Evolutionary conservation across 2,329 filamentous ascomycete genomes (phyloP), one percentile per base, ranked within the genome.

Genomic region (Lomentospora prolificans): DNA sequence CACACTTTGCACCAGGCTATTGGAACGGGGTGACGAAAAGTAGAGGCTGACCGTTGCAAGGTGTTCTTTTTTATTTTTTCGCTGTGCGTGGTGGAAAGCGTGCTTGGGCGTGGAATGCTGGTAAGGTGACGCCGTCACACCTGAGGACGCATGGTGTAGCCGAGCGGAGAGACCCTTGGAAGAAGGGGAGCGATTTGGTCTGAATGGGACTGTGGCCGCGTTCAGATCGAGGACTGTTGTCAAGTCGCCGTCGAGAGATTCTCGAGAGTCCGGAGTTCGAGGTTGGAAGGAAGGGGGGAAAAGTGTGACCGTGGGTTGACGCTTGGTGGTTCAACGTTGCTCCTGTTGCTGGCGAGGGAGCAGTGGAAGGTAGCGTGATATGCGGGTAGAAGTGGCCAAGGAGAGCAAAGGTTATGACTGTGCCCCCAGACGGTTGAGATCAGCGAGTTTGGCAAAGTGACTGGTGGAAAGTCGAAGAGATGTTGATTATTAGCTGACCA

Each of bases 401-500:
- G 22, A 19, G 22, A 14, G 17, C 30, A 12, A 12, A 33, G 30
- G 30, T 33, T 6, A 33, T 12, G 30, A 33, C 6, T n/a, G n/a
- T 6, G 30, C 30, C 12, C 30, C 30, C 30, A 12, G 30, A 33
- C 7, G 30, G 30, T 33, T 33, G 30, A 12, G 30, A 33, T 33
- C 30, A 33, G 30, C 30, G 30, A 33, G 6, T 33, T 33, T 33
- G 44, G 6, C 12, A 25, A 48, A 48, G 44, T 25, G 44, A 48
- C 44, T 48, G 44, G 44, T 48, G 44, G 44, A 22, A 48, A 22
- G 44, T 48, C 44, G 22, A 48, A 25, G 44, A 48, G 44, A 48
- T 19, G 44, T 48, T 48, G 44, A 48, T 19, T 22, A 48, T 48
- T 48, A 22, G 44, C 44, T 48, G 44, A 48, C 44, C 44, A 48